Base-by-base conservation (phyloP, 1,284 basidiomycete species). In the Athelia sp. region DNA sequence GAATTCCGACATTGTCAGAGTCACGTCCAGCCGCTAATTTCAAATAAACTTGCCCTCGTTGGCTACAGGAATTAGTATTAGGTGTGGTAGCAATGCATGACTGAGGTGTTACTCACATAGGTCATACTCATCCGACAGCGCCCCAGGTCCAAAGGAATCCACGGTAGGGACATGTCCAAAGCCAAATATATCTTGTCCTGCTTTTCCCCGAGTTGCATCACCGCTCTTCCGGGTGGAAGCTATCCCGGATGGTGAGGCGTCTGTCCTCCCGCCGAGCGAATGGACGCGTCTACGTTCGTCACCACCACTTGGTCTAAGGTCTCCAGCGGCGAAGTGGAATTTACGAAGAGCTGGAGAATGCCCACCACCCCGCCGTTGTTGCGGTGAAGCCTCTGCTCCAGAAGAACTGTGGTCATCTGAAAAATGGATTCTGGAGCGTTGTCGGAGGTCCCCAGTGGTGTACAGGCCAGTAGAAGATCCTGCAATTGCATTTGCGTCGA, bases 51-150 rank as follows among this genome's bases (percentile, higher is more conserved):
- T 72, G 73, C 84, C 84, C 76, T 87, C 82, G 49, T 82, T 81
- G 45, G 85, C 83, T 85, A 53, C 26, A 45, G 19, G 43, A 50
- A 43, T 15, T 22, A 47, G 31, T 24, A 40, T 8, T 47, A 4
- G 36, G 11, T n/a, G 23, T 34, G 26, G 44, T 21, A 46, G 49
- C 23, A 52, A 45, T 53, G 15, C 19, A 11, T 49, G 46, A 43
- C 38, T 29, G 47, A 34, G 51, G 18, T 47, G 35, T 23, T 22
- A 74, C 83, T 69, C 62, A 88, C 85, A 78, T 50, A 87, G 67
- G 58, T 87, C 82, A 60, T 85, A 88, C 63, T 88, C 86, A 54
- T 88, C 80, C 1, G 81, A 81, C 62, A 84, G 79, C 9, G 21
- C 24, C 9, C 21, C 24, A 8, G 43, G 24, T n/a, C 43, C 43